Conservation (phyloP, 2,329 filamentous ascomycete species). For the Neofusicoccum parvum region DNA sequence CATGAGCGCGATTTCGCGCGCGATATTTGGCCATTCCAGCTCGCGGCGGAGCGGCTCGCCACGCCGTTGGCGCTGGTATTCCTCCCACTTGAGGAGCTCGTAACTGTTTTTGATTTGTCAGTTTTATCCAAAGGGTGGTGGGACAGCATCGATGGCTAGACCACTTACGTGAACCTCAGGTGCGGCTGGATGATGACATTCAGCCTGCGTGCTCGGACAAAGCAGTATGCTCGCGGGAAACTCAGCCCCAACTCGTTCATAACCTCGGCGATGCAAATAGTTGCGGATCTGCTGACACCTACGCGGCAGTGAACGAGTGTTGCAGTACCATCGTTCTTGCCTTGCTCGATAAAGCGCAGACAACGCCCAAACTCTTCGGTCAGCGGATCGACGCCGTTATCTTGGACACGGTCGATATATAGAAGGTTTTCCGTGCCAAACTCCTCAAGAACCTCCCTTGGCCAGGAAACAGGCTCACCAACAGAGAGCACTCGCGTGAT, state of each 20-base stretch:
- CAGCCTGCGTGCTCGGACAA: slow-evolving; percentile 84
- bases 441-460: slow-evolving; percentile 63
- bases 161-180: slow-evolving; percentile 75
- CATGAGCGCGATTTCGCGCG: slow-evolving; percentile 91
- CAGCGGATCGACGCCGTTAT: slow-evolving; percentile 93
- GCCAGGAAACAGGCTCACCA: slow-evolving; percentile 85
- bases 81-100: slow-evolving; percentile 95
- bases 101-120: slow-evolving; percentile 51
- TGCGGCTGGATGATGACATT: slow-evolving; percentile 99
- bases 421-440: slow-evolving; percentile 82
- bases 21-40: slow-evolving; percentile 86
- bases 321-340: slow-evolving; percentile 73
- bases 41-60: slow-evolving; percentile 66
- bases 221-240: slow-evolving; percentile 93
- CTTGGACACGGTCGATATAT: slow-evolving; percentile 82
- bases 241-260: slow-evolving; percentile 82
- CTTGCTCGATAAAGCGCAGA: slow-evolving; percentile 86
- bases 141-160: neutral
- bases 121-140: neutral
- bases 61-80: slow-evolving; percentile 65
- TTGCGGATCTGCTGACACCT: slow-evolving; percentile 91
- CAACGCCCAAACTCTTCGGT: slow-evolving; percentile 84
- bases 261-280: slow-evolving; percentile 98
- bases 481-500: slow-evolving; percentile 90
- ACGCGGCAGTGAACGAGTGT: slow-evolving; percentile 96